A percentile compares a stretch with the other conserved stretches of the same genome.
Conservation (phyloP, 768 basidiomycete genomes). For the Psilocybe cubensis region DNA sequence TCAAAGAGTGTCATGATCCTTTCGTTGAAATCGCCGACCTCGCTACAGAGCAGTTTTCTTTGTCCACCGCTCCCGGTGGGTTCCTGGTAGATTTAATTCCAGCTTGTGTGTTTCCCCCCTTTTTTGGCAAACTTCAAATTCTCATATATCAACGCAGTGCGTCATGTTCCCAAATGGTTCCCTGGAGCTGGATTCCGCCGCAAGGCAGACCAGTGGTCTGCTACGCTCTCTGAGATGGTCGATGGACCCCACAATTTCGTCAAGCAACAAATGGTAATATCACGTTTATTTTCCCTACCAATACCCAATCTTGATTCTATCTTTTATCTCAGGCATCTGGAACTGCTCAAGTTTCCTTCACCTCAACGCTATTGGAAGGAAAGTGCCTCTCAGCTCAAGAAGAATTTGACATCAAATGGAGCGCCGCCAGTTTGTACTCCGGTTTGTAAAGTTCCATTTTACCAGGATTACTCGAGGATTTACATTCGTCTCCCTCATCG, state of each 20-base stretch:
- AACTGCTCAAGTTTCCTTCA: conserved; percentile 59
- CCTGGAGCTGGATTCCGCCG: conserved; percentile 63
- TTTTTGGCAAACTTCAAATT: not conserved
- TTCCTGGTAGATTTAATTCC: conserved; percentile 58
- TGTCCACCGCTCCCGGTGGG: conserved; percentile 54
- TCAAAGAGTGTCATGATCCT: conserved; percentile 52
- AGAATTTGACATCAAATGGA: conserved; percentile 69
- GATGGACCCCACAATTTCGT: conserved; percentile 59
- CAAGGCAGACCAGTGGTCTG: conserved; percentile 55
- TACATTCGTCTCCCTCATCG: not conserved
- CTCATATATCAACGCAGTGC: conserved; percentile 40
- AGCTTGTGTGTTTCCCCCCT: conserved; percentile 32
- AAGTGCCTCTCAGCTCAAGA: conserved; percentile 55
- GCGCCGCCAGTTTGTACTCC: conserved; percentile 58
- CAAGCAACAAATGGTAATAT: conserved; percentile 60
- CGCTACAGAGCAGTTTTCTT: conserved; percentile 58
- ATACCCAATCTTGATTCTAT: not conserved
- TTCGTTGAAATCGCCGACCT: conserved; percentile 55
- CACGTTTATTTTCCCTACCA: not conserved
- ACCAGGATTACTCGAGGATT: not conserved
- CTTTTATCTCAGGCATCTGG: conserved; percentile 52
- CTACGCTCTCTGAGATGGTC: conserved; percentile 58
- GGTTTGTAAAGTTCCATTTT: conserved; percentile 34
- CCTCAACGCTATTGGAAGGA: conserved; percentile 57
- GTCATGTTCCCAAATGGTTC: conserved; percentile 63